These are phyloP conservation scores for Heterobasidion parviporum DNA, from an alignment of 1,284 basidiomycete genomes.

Conservation along the genomic window DNA sequence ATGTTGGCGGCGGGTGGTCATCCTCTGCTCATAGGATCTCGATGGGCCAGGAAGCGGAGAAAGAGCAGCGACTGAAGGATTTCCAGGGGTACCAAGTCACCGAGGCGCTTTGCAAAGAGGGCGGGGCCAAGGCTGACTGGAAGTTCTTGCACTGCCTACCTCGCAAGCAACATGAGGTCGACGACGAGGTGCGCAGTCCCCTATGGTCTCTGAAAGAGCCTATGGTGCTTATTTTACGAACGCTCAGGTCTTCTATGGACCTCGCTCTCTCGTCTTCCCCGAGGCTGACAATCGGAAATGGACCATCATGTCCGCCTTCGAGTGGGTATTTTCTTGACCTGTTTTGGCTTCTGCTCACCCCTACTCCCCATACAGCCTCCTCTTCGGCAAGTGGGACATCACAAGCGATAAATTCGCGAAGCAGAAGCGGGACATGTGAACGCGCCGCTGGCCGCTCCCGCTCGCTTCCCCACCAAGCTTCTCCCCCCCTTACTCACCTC, in stretches of 20 bases:
- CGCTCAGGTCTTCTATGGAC: constrained; percentile 65
- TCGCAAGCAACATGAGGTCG: constrained; percentile 87
- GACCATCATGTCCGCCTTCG: constrained; percentile 87
- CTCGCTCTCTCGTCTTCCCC: constrained; percentile 67
- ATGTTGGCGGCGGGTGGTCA: background rate
- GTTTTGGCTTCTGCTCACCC: background rate
- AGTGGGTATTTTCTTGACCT: constrained; percentile 41
- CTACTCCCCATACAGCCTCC: constrained; percentile 22
- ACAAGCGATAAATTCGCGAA: background rate
- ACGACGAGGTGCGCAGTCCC: constrained; percentile 69
- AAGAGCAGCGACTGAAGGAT: constrained; percentile 79
- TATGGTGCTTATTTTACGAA: background rate
- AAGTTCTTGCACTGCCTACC: constrained; percentile 96
- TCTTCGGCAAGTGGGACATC: constrained; percentile 44
- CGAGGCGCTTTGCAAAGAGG: constrained; percentile 69
- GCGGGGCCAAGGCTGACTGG: constrained; percentile 85
- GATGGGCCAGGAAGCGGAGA: constrained; percentile 97
- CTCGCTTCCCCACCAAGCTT: too few species aligned
- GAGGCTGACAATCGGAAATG: constrained; percentile 87
- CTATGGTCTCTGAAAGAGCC: background rate
- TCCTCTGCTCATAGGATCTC: constrained; percentile 63
- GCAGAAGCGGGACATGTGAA: too few species aligned
- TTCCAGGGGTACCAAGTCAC: constrained; percentile 96
- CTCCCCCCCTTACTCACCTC: too few species aligned
- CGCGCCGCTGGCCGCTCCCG: too few species aligned